phyloP scores from a whole-genome alignment of 176 grass and related monocot species.

The Carex parvula region DNA sequence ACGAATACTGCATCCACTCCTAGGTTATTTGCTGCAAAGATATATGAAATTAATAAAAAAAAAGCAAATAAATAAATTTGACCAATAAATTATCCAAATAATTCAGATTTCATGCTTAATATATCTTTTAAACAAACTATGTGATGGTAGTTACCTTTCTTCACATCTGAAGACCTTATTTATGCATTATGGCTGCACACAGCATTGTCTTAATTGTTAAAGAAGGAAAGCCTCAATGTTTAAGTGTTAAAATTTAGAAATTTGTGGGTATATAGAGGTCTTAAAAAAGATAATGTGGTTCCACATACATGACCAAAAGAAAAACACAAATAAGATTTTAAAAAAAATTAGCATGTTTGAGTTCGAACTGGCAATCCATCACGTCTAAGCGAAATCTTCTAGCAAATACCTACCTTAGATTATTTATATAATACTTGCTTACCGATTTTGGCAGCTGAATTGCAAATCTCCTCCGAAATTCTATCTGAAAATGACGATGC shows the following conservation, averaged over 20 bases:
- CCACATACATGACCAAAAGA: neutral
- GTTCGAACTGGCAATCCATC: neutral
- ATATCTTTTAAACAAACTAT: neutral
- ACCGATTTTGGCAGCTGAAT: slow-evolving; percentile 99
- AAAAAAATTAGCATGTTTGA: neutral
- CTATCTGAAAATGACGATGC: slow-evolving; percentile 80
- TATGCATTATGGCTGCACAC: neutral
- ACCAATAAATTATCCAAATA: neutral
- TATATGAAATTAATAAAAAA: neutral
- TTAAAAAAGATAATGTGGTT: neutral
- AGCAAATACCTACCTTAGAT: slow-evolving; percentile 3
- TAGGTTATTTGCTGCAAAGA: slow-evolving; percentile 70
- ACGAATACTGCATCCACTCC: slow-evolving; percentile 91
- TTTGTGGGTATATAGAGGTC: neutral
- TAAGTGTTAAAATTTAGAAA: neutral
- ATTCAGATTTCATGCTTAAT: neutral
- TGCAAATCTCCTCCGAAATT: slow-evolving; percentile 95
- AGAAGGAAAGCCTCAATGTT: neutral
- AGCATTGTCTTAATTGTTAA: neutral
- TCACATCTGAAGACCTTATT: neutral
- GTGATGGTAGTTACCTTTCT: neutral
- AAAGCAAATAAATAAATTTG: neutral
- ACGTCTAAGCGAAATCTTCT: neutral
- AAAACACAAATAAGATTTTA: neutral
- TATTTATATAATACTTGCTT: neutral